Conservation (phyloP, 2,329 filamentous ascomycete species). For the Xylariaceae sp. region DNA sequence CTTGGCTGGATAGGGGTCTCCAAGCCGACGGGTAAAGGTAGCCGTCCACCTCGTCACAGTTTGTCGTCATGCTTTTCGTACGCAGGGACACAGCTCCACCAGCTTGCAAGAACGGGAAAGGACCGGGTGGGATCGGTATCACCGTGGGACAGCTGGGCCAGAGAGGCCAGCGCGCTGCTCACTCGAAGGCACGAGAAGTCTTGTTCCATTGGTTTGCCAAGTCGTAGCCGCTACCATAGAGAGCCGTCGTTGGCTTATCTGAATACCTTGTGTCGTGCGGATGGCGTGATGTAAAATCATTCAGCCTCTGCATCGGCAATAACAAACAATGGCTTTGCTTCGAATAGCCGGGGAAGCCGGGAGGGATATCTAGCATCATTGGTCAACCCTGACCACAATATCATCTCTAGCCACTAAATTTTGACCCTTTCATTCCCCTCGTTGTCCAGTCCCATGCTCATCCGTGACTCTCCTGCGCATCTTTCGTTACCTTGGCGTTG, state of each 20-base stretch:
- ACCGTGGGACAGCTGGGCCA: slow-evolving; percentile 2
- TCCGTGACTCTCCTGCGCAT: slow-evolving; percentile 1
- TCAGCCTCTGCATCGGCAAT: slow-evolving; percentile 8
- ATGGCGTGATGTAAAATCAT: slow-evolving; percentile 6
- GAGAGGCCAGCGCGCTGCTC: slow-evolving; percentile 1
- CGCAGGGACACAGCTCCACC: slow-evolving; percentile 2
- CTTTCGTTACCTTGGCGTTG: not conserved
- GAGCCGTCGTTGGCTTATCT: slow-evolving; percentile 10
- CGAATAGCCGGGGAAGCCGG: slow-evolving; percentile 6
- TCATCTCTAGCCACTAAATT: slow-evolving; percentile 10
- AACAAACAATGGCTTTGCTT: slow-evolving; percentile 5
- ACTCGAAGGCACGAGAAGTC: slow-evolving; percentile 2
- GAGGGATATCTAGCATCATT: slow-evolving; percentile 16
- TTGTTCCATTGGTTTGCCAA: slow-evolving; percentile 11
- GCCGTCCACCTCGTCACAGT: slow-evolving; percentile 3
- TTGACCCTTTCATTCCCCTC: slow-evolving; percentile 8
- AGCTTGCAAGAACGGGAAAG: slow-evolving; percentile 1
- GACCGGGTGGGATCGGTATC: slow-evolving; percentile 1
- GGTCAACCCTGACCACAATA: slow-evolving; percentile 10
- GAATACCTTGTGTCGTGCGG: slow-evolving; percentile 11
- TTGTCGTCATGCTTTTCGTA: slow-evolving; percentile 8
- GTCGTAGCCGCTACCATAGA: slow-evolving; percentile 6
- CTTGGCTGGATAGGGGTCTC: slow-evolving; percentile 3
- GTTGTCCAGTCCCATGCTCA: slow-evolving; percentile 2
- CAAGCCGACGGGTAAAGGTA: not conserved